Evolutionary conservation across 306 rosid species (phyloP), one percentile per base, ranked within the genome.

Genomic region (Vicia sativa): DNA sequence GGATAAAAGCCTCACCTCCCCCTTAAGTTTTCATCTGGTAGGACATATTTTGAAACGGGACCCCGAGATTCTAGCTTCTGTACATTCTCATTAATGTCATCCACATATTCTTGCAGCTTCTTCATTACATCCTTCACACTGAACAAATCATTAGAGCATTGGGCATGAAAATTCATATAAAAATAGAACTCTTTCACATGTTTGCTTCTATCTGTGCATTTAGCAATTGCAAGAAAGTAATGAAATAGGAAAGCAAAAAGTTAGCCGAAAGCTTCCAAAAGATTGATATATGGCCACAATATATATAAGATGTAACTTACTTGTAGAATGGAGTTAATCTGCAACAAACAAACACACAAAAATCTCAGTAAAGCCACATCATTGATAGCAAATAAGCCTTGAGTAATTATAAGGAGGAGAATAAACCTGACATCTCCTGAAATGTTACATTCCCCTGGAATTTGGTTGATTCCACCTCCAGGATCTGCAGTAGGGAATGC

Each of bases 401-500:
- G 41, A 25, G 62, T 45, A 54, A 79, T 29, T 63, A 23, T 13
- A 28, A 16, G 68, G 62, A 68, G 78, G 50, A 70, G 71, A 39
- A 73, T 46, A 66, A 67, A 90, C 97, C 97, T 90, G 87, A 93
- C 97, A 72, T 93, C 97, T 74, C 99, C 99, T 26, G 99, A 85
- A 72, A 93, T 63, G 52, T 89, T 88, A 71, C 99, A 93, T 74
- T 93, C 96, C 58, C 75, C 91, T 2, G 97, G 96, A 84, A 93
- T 93, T 81, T 90, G 99, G 83, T 93, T 90, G 67, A 85, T 84
- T 71, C 99, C 97, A 78, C 99, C 97, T 74, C 91, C 96, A 58
- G 96, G 99, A 81, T 90, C 99, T 92, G 82, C 68, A 45, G 66
- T 11, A 74, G 21, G 35, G 50, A 59, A 58, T 37, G 58, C n/a